Evolutionary conservation across 23 red algal species (phyloP), one percentile per base, ranked within the genome.

Genomic region (Gracilariopsis chorda): DNA sequence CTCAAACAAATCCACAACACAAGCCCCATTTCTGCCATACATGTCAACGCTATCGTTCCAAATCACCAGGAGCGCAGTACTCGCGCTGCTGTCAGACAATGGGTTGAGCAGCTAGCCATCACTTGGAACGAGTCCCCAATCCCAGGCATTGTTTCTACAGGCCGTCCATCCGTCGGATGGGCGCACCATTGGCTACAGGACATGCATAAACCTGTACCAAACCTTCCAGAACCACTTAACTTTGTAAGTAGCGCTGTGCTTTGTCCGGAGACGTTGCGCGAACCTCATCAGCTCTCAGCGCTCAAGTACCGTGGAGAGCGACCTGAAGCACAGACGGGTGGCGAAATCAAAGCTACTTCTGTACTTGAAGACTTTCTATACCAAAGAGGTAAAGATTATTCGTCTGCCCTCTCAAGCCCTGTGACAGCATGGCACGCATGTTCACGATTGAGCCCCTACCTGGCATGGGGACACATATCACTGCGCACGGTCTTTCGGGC

Each of bases 401-500:
- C 49, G 2, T 44, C 48, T 6, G 77, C 5, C 2, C 37, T 82
- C 17, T 56, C 77, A 24, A 59, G 49, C 6, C 49, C 77, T 10
- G 48, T 61, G 2, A 61, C 48, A 32, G 77, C 49, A 43, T 82
- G 77, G 77, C 14, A 82, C 10, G 77, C 49, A 11, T 82, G 49
- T 61, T 34, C 49, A 14, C 41, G 75, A 6, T 45, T 80, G 9
- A 80, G 75, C 49, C 34, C 75, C 8, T 56, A 80, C 25, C 49
- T 80, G 49, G 44, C 75, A 7, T 80, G 75, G 75, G 75, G 75
- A 7, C 48, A 51, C 45, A 11, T 80, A 37, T 80, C 75, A 7
- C 32, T 80, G 5, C 43, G 77, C 17, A 33, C 17, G 20, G 77
- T 60, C 36, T 59, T 24, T 35, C 77, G 32, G 10, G 25, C 55